These are phyloP conservation scores for Cercophora sp. DNA, from an alignment of 495 filamentous ascomycete species.

Conservation along the genomic window DNA sequence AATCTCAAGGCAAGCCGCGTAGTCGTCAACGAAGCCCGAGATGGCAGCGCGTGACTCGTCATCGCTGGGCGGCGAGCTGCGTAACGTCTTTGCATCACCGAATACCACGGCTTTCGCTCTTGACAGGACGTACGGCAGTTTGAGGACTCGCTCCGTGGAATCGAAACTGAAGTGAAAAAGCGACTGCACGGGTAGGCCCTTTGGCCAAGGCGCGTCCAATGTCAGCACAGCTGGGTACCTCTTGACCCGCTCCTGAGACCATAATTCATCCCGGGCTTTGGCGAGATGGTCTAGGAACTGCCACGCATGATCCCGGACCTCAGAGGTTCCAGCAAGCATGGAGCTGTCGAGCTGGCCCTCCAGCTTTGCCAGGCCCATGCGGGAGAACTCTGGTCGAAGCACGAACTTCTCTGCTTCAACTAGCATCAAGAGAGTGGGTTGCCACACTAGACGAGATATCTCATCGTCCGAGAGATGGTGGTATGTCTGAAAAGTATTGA, in stretches of 20 bases:
- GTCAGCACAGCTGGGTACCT: constrained; percentile 6
- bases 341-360: background rate
- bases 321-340: too few species aligned
- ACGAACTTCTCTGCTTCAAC: constrained; percentile 17
- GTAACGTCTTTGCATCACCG: constrained; percentile 1
- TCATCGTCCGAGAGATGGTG: constrained; percentile 12
- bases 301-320: constrained; percentile 1
- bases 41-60: constrained; percentile 11
- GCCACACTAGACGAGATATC: constrained; percentile 18
- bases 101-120: constrained; percentile 21
- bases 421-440: constrained; percentile 20
- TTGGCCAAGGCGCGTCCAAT: constrained; percentile 17
- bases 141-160: background rate
- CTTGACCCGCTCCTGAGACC: constrained; percentile 12
- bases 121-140: constrained; percentile 16
- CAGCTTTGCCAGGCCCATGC: background rate
- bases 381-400: constrained; percentile 5
- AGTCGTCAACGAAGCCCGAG: constrained; percentile 19
- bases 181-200: constrained; percentile 21
- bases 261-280: constrained; percentile 20
- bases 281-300: constrained; percentile 22
- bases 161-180: background rate
- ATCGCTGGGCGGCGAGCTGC: constrained; percentile 11
- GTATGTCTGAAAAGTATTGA: constrained; percentile 7
- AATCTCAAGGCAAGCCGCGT: constrained; percentile 13